Evolutionary conservation across 768 basidiomycete genomes (phyloP).

Genomic region (Lanmaoa rubissima): DNA sequence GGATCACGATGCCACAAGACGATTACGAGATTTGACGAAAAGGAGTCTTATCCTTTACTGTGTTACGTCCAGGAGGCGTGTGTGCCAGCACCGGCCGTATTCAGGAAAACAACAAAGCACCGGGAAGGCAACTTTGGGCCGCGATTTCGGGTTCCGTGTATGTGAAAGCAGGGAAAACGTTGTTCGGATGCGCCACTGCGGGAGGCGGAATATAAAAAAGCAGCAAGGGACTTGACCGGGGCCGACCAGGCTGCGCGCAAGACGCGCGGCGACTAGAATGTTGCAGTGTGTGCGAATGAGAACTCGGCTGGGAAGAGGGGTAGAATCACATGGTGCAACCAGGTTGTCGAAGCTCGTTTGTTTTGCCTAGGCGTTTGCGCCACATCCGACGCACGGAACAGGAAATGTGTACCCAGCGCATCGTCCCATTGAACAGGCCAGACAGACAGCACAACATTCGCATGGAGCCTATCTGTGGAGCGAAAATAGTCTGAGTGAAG

Average conservation of each 20-base stretch:
- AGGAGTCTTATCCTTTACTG: not conserved
- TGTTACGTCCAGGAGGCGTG: constrained; percentile 18
- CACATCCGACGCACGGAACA: constrained; percentile 12
- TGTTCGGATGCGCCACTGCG: constrained; percentile 1
- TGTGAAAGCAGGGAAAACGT: constrained; percentile 8
- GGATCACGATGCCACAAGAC: not conserved
- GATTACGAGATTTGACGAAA: constrained; percentile 18
- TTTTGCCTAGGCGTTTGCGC: constrained; percentile 7
- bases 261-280: not conserved
- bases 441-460: not conserved
- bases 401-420: not conserved
- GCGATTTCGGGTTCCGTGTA: constrained; percentile 1
- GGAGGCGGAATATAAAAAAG: not conserved
- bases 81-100: constrained; percentile 2
- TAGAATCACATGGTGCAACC: not conserved
- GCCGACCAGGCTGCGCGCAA: constrained; percentile 10
- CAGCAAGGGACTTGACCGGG: constrained; percentile 6
- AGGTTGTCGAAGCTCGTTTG: not conserved
- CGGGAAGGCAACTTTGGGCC: constrained; percentile 4
- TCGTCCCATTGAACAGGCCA: not conserved
- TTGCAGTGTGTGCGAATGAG: not conserved
- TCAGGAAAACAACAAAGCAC: constrained; percentile 1
- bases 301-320: not conserved
- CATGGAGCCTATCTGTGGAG: not conserved
- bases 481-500: not conserved